phyloP scores from a whole-genome alignment of 371 early-diverging fungal genomes.

The Mucor irregularis region DNA sequence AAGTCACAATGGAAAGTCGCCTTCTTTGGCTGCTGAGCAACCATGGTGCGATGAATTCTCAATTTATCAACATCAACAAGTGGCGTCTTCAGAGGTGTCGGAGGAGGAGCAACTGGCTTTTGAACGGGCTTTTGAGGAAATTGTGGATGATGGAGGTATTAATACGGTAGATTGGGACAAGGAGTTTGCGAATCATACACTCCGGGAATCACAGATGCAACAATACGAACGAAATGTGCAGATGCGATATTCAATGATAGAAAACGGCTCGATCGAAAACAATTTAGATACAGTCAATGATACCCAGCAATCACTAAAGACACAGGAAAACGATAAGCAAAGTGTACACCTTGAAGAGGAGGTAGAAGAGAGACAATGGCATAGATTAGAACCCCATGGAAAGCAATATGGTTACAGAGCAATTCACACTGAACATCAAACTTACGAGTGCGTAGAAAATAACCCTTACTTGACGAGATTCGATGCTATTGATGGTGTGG shows the following conservation, averaged over 20 bases:
- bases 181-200: conserved; percentile 52
- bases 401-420: conserved; percentile 61
- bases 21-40: conserved; percentile 14
- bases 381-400: conserved; percentile 50
- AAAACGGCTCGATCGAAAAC: conserved; percentile 42
- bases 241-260: background rate
- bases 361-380: conserved; percentile 61
- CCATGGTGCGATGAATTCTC: conserved; percentile 51
- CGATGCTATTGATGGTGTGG: conserved; percentile 40
- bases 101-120: conserved; percentile 63
- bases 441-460: conserved; percentile 72
- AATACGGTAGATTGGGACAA: conserved; percentile 45
- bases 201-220: conserved; percentile 52
- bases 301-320: too few species aligned
- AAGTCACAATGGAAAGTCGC: conserved; percentile 7
- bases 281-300: too few species aligned
- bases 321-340: background rate
- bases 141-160: conserved; percentile 42
- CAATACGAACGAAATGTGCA: background rate
- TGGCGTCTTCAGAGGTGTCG: background rate
- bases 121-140: conserved; percentile 68
- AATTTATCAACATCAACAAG: conserved; percentile 10
- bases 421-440: conserved; percentile 62
- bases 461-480: conserved; percentile 74
- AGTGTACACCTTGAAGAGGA: background rate